Percentiles rank a stretch among this genome's conserved stretches.
Evolutionary conservation across 2,329 filamentous ascomycete genomes (phyloP).

Genomic region (Teratosphaeria pseudoeucalypti): DNA sequence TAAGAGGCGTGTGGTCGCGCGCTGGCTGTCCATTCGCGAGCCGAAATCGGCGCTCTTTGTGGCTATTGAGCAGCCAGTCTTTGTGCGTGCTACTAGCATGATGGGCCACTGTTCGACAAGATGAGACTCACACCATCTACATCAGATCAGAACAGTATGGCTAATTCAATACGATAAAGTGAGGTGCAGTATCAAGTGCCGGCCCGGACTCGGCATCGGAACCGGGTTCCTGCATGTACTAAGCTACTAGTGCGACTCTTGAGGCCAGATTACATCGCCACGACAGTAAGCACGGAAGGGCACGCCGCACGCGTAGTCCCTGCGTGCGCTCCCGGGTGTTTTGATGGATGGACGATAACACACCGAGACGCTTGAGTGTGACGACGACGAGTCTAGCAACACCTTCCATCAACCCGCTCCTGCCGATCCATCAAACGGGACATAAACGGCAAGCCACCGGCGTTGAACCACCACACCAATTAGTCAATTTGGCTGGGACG

Average conservation of each 20-base stretch:
- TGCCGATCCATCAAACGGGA: constrained; percentile 12
- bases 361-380: constrained; percentile 6
- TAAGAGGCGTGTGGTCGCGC: not conserved
- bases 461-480: not conserved
- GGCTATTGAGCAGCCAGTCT: not conserved
- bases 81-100: not conserved
- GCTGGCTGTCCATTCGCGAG: not conserved
- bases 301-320: not conserved
- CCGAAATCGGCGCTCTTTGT: not conserved
- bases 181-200: not conserved
- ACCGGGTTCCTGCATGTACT: not conserved
- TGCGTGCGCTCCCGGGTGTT: not conserved
- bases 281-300: not conserved
- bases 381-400: constrained; percentile 4
- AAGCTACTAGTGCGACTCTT: not conserved
- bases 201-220: not conserved
- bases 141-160: too few species aligned
- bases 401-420: constrained; percentile 6
- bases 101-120: not conserved
- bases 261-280: not conserved
- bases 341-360: constrained; percentile 6
- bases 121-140: too few species aligned
- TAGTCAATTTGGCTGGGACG: not conserved
- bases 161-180: too few species aligned
- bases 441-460: not conserved